Base-by-base conservation (phyloP, 2,329 filamentous ascomycete species). In the Aureobasidium sp. region DNA sequence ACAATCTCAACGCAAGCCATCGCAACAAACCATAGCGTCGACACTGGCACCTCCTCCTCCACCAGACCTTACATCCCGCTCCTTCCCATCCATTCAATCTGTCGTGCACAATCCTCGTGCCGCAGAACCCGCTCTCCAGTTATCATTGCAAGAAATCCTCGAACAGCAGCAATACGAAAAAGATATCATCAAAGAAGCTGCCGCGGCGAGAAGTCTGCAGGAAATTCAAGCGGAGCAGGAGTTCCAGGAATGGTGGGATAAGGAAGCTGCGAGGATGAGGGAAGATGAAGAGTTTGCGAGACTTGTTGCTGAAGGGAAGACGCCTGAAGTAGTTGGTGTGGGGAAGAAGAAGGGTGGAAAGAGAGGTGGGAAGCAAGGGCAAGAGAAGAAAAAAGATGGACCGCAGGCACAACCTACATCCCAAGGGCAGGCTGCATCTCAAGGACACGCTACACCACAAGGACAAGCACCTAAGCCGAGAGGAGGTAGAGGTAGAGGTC, bases 191-290 rank as follows among this genome's bases (percentile, higher is more conserved):
- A 90, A 88, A 63, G 94, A 97, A 76, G 93, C 93, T 0, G 91
- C 89, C 62, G 95, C 97, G 75, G 93, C 94, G 2, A 88, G 95
- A 65, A 96, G 93, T 69, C 81, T 99, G 36, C 91, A 97, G 74
- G 96, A 98, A 69, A 99, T 99, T 67, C 96, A 99, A 77, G 90
- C 96, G 70, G 96, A 99, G 79, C 96, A 99, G 76, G 94, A 94
- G 60, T 99, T 99, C 76, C 93, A 98, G 76, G 91, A 97, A 76
- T 97, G 95, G 94, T 97, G 94, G 94, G 93, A 97, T 70, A 90
- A 92, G 68, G 95, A 97, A 78, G 94, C 91, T 72, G 86, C 86
- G 67, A 85, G 92, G 33, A 88, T 91, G 43, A 73, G 75, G 58
- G 75, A 76, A 71, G 72, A 25, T 72, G 74, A 59, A 64, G 68